Base-by-base conservation (phyloP, 1,284 basidiomycete species). In the Cutaneotrichosporon cavernicola region DNA sequence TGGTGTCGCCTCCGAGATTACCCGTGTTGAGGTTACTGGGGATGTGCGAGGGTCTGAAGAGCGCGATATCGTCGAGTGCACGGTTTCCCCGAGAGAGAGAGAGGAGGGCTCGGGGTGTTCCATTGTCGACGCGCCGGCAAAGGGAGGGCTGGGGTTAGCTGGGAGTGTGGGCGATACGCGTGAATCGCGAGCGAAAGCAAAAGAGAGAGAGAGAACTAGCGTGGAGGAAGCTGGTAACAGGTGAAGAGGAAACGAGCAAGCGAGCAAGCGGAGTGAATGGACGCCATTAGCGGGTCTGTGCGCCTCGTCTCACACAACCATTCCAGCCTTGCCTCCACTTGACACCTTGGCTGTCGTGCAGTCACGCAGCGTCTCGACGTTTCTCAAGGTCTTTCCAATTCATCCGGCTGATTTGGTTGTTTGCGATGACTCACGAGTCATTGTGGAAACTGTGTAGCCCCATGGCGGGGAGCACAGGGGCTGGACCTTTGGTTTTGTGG, bases 381-480 rank as follows among this genome's bases (percentile, higher is more conserved):
- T n/a, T 46, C 43, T 46, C 43, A 18, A 46, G 34, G 34, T 8
- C 34, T 36, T 13, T 36, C 11, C 11, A 13, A 13, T 36, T 46
- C 43, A n/a, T n/a, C 18, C 6, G 1, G 18, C 43, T 18, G 16
- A 16, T 18, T 18, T 18, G 16, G 18, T 18, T n/a, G 43, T n/a
- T 46, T 1, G 16, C 16, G 31, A 13, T 6, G 7, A 72, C 78
- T 69, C 67, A 78, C 80, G 78, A 79, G 60, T 80, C 80, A 55
- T 76, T 75, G 63, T 80, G 78, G 66, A 78, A 80, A 61, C 73
- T 75, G 65, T 80, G 75, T 47, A 80, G 64, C 8, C 79, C 78
- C 69, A 79, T 75, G 13, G 74, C 80, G 2, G 80, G 79, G 14
- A 81, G 65, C 26, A 80, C 79, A 8, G 79, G 80, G 30, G 77